These are phyloP conservation scores for Zostera marina DNA, from an alignment of 116 monocot species.

Conservation along the genomic window DNA sequence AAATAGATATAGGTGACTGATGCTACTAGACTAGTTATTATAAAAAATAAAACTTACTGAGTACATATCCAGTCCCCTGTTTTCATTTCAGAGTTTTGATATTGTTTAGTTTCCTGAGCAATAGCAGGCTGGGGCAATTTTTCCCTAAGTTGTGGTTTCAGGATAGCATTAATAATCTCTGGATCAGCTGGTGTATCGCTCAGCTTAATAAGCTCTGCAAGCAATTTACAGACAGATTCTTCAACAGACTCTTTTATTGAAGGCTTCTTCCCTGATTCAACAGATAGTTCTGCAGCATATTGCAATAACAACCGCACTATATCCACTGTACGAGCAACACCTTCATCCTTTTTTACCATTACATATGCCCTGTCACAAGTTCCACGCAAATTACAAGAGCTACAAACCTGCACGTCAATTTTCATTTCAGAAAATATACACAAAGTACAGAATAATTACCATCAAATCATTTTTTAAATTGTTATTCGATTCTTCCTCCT, in stretches of 20 bases:
- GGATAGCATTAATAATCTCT: conserved; percentile 28
- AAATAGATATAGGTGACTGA: too few relatives aligned
- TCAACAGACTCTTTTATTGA: conserved; percentile 27
- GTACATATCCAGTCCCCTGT: conserved; percentile 89
- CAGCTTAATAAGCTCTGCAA: conserved; percentile 46
- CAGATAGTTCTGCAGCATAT: conserved; percentile 49
- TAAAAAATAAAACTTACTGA: conserved; percentile 26
- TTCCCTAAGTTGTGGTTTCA: conserved; percentile 9
- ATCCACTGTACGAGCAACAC: conserved; percentile 73
- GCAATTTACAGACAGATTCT: conserved; percentile 56
- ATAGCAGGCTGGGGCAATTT: conserved; percentile 11
- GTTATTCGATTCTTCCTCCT: too few relatives aligned
- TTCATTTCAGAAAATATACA: neutral
- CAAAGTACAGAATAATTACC: neutral
- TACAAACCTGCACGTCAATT: conserved; percentile 45
- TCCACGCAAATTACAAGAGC: conserved; percentile 49
- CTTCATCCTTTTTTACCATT: conserved; percentile 34
- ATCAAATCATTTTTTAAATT: neutral
- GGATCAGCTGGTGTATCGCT: conserved; percentile 66
- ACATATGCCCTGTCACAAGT: conserved; percentile 82
- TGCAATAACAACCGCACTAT: conserved; percentile 61
- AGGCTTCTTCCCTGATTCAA: conserved; percentile 20
- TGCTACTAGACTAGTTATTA: too few relatives aligned
- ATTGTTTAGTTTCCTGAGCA: conserved; percentile 7
- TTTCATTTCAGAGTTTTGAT: conserved; percentile 73